Evolutionary conservation across 352 stramenopile species (phyloP).

Genomic region (Globisporangium lucens): DNA sequence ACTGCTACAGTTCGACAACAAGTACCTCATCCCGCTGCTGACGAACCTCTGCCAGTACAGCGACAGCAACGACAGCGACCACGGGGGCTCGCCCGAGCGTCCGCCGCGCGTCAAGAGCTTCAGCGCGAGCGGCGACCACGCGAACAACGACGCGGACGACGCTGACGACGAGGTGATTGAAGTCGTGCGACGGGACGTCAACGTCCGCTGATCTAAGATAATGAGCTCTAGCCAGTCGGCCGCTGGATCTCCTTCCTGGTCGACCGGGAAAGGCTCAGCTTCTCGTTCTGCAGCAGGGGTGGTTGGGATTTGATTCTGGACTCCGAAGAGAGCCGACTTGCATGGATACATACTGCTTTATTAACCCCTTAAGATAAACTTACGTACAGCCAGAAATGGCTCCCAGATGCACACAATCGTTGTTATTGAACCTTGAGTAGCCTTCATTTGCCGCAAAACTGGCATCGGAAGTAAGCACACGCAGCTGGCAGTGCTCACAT

Average conservation of each 20-base stretch:
- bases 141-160: constrained; percentile 24
- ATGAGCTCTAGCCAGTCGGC: too few species aligned
- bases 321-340: background rate
- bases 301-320: background rate
- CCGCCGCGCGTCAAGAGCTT: constrained; percentile 41
- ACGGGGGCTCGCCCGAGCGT: constrained; percentile 14
- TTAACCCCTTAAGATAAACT: background rate
- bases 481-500: too few species aligned
- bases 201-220: constrained; percentile 33
- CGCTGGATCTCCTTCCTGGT: background rate
- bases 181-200: constrained; percentile 62
- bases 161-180: constrained; percentile 75
- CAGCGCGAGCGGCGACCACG: constrained; percentile 21
- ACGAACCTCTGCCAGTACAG: constrained; percentile 68
- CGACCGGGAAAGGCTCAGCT: background rate
- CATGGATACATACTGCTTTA: background rate
- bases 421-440: background rate
- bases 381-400: background rate
- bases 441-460: background rate
- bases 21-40: constrained; percentile 80
- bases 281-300: background rate
- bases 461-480: background rate
- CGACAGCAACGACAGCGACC: constrained; percentile 32
- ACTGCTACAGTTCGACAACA: constrained; percentile 85
- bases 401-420: background rate